A percentile compares a stretch with the other conserved stretches of the same genome.
Conservation (phyloP, 345 rosid species). For the Brassica napus region DNA sequence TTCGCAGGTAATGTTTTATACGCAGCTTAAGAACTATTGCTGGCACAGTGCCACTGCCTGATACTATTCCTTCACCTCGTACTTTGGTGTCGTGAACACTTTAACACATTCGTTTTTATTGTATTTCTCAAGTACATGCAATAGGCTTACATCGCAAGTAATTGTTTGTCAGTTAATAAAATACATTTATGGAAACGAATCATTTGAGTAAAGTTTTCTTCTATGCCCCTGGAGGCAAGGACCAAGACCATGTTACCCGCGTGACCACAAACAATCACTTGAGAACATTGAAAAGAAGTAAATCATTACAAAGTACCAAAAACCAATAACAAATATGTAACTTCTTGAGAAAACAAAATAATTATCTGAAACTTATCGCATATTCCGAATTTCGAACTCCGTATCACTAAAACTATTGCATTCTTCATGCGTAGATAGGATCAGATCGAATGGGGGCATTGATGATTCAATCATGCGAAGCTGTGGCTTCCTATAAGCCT, state of each 20-base stretch:
- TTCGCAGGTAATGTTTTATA: background rate
- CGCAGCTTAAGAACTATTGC: background rate
- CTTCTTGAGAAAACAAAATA: background rate
- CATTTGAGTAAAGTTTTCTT: background rate
- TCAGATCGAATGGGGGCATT: background rate
- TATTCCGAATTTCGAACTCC: background rate
- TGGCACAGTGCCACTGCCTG: background rate
- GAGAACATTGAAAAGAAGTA: background rate
- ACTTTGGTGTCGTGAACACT: background rate
- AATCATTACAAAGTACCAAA: background rate
- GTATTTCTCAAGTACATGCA: background rate
- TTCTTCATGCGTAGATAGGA: constrained; percentile 6
- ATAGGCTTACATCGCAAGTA: background rate
- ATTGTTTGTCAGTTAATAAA: background rate
- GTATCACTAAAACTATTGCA: background rate
- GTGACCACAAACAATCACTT: constrained; percentile 23
- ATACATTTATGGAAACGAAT: background rate
- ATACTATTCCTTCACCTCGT: background rate
- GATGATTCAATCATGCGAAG: constrained; percentile 4
- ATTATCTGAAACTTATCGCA: background rate
- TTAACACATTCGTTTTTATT: background rate
- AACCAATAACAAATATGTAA: background rate
- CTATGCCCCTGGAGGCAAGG: background rate
- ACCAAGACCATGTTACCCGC: constrained; percentile 3
- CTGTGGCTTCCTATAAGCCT: constrained; percentile 17